Conservation (phyloP, 345 rosid species). For the Stellera chamaejasme region DNA sequence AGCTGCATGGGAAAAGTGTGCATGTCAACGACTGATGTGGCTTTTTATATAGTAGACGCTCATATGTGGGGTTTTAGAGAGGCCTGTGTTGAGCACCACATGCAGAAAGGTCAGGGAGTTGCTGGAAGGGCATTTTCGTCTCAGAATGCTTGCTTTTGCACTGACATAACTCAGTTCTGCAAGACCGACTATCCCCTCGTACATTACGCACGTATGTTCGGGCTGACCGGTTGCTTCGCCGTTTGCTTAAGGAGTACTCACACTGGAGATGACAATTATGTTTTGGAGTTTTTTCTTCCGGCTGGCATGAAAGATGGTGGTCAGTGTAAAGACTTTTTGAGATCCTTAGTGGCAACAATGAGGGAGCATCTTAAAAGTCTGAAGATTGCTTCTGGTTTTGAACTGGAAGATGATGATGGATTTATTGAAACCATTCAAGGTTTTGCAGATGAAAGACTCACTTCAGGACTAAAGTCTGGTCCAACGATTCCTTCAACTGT, state of each 20-base stretch:
- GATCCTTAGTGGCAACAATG: constrained; percentile 67
- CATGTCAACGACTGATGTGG: constrained; percentile 89
- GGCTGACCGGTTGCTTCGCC: constrained; percentile 63
- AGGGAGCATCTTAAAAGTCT: constrained; percentile 74
- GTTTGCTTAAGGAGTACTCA: constrained; percentile 65
- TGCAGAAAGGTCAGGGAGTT: constrained; percentile 93
- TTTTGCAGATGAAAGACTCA: constrained; percentile 34
- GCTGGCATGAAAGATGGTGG: constrained; percentile 29
- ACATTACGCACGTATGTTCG: constrained; percentile 95
- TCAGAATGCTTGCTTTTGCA: constrained; percentile 64
- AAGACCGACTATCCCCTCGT: constrained; percentile 88
- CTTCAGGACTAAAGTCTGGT: constrained; percentile 38
- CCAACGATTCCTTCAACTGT: constrained; percentile 23
- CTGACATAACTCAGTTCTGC: constrained; percentile 63
- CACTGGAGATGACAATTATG: constrained; percentile 80
- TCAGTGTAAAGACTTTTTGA: constrained; percentile 52
- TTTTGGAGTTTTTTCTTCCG: constrained; percentile 87
- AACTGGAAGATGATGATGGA: constrained; percentile 40
- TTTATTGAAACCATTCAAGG: constrained; percentile 62
- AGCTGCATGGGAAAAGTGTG: constrained; percentile 85
- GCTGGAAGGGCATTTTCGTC: constrained; percentile 82
- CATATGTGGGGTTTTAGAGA: constrained; percentile 94
- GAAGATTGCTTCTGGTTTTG: constrained; percentile 61
- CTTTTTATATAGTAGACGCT: constrained; percentile 78
- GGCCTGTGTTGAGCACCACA: constrained; percentile 93